Evolutionary conservation across 768 basidiomycete species (phyloP), one percentile per base, ranked within the genome.

Genomic region (Polyporus arcularius): DNA sequence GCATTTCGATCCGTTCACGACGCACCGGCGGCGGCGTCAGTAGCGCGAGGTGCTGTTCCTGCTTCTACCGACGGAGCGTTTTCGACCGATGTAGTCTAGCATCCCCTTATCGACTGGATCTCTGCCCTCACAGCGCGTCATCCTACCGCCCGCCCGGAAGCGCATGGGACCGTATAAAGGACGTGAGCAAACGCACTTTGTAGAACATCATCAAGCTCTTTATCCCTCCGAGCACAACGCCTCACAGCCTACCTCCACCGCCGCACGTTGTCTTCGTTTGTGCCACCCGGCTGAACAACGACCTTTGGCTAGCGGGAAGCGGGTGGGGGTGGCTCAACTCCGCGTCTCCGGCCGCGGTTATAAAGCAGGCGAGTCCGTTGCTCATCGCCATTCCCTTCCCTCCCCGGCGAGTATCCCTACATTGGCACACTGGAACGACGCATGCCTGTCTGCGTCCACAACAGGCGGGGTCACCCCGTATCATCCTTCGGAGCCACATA

Each of bases 401-500:
- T 16, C 4, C 42, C 18, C 15, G 2, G 6, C 18, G 40, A 41
- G 40, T 43, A 7, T 43, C 42, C 42, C 42, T 18, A 9, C 15
- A 7, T 4, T 43, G 5, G 9, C 1, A 15, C 42, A 10, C 42
- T 6, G 21, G 14, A 4, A 1, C 42, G 42, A 15, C 42, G 15
- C 42, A 18, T 14, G 18, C 18, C 7, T 18, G 50, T 39, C 18
- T 10, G 41, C 21, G 35, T 42, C 52, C 46, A 60, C 59, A 50
- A 49, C 42, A 32, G 5, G 53, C 57, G 64, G 51, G 57, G 53
- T 62, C 21, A 57, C 62, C 62, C 57, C 65, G 61, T 58, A 51
- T 51, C 54, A 57, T 59, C 60, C 56, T 62, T 63, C 55, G 64
- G 65, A 26, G 35, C 66, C 67, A 70, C 67, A 53, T 53, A 70